Percentiles rank a stretch among this genome's conserved stretches.
These are phyloP conservation scores for Lasiodiplodia theobromae DNA, from an alignment of 2,329 filamentous ascomycete species.

Conservation along the genomic window DNA sequence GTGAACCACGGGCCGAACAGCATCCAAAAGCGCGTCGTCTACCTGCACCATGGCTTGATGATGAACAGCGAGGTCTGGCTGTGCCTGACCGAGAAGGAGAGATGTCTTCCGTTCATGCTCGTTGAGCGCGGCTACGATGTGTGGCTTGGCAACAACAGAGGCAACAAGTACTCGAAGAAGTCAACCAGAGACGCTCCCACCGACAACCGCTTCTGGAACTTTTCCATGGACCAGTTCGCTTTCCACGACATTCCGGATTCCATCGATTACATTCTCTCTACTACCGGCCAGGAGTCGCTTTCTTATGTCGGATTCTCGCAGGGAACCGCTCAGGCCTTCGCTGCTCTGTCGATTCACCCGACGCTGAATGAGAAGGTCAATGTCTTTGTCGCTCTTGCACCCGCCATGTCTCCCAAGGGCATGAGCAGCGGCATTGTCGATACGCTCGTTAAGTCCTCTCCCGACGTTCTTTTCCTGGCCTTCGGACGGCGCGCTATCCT, in stretches of 20 bases:
- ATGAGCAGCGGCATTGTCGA: conserved; percentile 90
- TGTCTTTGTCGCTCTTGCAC: conserved; percentile 93
- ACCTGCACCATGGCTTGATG: conserved; percentile 92
- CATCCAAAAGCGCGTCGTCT: conserved; percentile 83
- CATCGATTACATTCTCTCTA: conserved; percentile 87
- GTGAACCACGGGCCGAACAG: conserved; percentile 76
- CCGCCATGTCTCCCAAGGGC: conserved; percentile 94
- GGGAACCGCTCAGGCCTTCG: conserved; percentile 95
- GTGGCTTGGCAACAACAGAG: conserved; percentile 96
- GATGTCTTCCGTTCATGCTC: conserved; percentile 86
- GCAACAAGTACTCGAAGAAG: conserved; percentile 99
- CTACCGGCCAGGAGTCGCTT: conserved; percentile 80
- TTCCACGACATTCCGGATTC: conserved; percentile 97
- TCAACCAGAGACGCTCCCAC: conserved; percentile 77
- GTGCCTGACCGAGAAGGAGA: conserved; percentile 83
- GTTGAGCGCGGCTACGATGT: conserved; percentile 95
- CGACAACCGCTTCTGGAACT: conserved; percentile 88
- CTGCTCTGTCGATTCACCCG: conserved; percentile 89
- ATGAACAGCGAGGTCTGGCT: conserved; percentile 99
- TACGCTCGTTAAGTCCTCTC: conserved; percentile 90
- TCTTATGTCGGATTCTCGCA: conserved; percentile 98
- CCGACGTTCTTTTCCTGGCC: conserved; percentile 87
- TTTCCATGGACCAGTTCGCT: conserved; percentile 97
- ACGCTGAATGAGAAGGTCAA: conserved; percentile 91
- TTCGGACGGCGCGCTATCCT: conserved; percentile 93